Percentiles rank a stretch among this genome's conserved stretches.
Evolutionary conservation across 768 basidiomycete genomes (phyloP).

Genomic region (Cytidiella melzeri): DNA sequence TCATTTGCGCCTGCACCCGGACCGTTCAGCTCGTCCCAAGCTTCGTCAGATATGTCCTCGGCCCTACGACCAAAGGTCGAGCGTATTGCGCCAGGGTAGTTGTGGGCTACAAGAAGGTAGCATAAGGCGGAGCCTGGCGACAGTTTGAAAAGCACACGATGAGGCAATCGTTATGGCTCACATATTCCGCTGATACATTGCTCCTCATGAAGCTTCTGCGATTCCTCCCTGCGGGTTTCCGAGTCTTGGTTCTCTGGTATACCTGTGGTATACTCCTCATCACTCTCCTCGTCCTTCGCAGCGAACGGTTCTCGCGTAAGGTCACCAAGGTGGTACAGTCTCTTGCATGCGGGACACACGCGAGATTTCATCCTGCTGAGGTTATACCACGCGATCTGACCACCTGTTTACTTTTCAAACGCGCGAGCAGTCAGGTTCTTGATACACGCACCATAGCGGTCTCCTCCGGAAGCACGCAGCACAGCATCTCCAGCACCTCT

Average conservation of each 20-base stretch:
- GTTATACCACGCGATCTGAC: slow-evolving; percentile 79
- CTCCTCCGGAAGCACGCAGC: slow-evolving; percentile 64
- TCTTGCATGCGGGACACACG: slow-evolving; percentile 72
- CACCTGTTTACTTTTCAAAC: not conserved
- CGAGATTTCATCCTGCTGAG: slow-evolving; percentile 66
- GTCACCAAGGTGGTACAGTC: slow-evolving; percentile 68
- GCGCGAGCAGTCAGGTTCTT: not conserved
- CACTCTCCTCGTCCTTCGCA: not conserved
- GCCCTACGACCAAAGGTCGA: slow-evolving; percentile 63
- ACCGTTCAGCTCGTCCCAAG: slow-evolving; percentile 56
- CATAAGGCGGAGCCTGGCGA: slow-evolving; percentile 65
- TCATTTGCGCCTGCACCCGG: slow-evolving; percentile 23
- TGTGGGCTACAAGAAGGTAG: slow-evolving; percentile 66
- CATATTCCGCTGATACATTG: slow-evolving; percentile 75
- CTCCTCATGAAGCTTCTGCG: slow-evolving; percentile 37
- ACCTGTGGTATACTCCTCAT: not conserved
- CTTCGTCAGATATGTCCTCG: slow-evolving; percentile 60
- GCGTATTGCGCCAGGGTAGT: slow-evolving; percentile 56
- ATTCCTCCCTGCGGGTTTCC: not conserved
- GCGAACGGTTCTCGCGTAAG: slow-evolving; percentile 39
- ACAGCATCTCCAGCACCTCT: slow-evolving; percentile 70
- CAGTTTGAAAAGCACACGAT: not conserved
- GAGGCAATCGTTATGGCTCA: slow-evolving; percentile 30
- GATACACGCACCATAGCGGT: slow-evolving; percentile 53
- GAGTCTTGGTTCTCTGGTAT: slow-evolving; percentile 15